Evolutionary conservation across 2,329 filamentous ascomycete genomes (phyloP), one percentile per base, ranked within the genome.

Genomic region (Aspergillus cejpii): DNA sequence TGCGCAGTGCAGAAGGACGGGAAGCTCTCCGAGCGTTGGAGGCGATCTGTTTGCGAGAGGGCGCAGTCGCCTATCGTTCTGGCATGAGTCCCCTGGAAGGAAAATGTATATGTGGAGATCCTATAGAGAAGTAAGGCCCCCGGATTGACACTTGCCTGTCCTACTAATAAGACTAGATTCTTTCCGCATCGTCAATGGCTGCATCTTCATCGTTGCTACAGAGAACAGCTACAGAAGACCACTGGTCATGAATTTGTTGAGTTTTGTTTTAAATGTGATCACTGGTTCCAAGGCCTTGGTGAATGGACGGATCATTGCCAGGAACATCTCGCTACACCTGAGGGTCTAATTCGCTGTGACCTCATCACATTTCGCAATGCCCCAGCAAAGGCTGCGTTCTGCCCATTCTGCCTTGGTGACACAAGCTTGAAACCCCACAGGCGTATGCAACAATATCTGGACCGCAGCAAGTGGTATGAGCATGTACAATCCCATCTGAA

Each of bases 221-320:
- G 26, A 23, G 2, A 39, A n/a, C 37, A 21, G 3, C 5, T 39
- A 6, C 24, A 36, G 39, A 19, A 49, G 6, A 49, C 21, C 23
- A 12, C 24, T 39, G 42, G 21, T 2, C 12, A 45, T 19, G 15
- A 21, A 14, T 39, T 45, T 39, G 20, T 39, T 2, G n/a, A 45
- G 43, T 41, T 45, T 8, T 49, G 37, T 37, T 49, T 49, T 39
- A 36, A 49, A 38, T 49, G 43, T 31, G 43, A 44, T 34, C 19
- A 39, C 21, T 49, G 31, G 47, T 36, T 49, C 45, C 37, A 38
- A n/a, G 39, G 45, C 34, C 2, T 29, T 33, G 37, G 33, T 11
- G 39, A 45, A 17, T 49, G 10, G 43, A 39, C 38, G 21, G n/a
- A 21, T 33, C 24, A 49, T 36, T 49, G 36, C 38, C 28, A 44